Evolutionary conservation across 176 grass and related monocot genomes (phyloP).

Genomic region (Hsuehochloa calcarea): DNA sequence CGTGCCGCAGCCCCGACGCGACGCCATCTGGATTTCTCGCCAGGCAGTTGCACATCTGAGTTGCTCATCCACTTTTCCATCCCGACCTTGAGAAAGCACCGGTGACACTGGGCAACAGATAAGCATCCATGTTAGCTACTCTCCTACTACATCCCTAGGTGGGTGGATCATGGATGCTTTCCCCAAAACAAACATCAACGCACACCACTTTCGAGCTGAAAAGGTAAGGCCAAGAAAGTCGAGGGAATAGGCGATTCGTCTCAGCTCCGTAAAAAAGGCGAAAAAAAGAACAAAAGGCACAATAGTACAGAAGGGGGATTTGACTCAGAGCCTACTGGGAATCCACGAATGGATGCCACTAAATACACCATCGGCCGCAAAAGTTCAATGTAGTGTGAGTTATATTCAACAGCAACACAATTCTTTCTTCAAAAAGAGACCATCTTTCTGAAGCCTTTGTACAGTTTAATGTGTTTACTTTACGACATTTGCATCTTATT

Average conservation of each 20-base stretch:
- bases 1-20: too few species aligned
- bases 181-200: neutral
- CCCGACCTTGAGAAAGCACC: neutral
- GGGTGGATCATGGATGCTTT: neutral
- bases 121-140: neutral
- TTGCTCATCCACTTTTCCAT: neutral
- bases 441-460: slow-evolving; percentile 6
- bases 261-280: neutral
- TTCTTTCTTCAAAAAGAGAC: neutral
- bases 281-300: neutral
- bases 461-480: slow-evolving; percentile 11
- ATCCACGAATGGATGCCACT: slow-evolving; percentile 34
- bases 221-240: slow-evolving; percentile 1
- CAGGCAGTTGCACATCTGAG: neutral
- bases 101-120: neutral
- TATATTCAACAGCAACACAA: neutral
- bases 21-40: neutral
- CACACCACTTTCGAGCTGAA: neutral
- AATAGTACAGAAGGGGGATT: neutral
- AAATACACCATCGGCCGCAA: neutral
- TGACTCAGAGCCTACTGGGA: slow-evolving; percentile 44
- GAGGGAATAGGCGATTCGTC: neutral
- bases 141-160: neutral
- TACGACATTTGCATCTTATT: neutral
- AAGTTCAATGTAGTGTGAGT: neutral